Evolutionary conservation across 805 yeast species (phyloP).

Genomic region (Wickerhamiella brachini): DNA sequence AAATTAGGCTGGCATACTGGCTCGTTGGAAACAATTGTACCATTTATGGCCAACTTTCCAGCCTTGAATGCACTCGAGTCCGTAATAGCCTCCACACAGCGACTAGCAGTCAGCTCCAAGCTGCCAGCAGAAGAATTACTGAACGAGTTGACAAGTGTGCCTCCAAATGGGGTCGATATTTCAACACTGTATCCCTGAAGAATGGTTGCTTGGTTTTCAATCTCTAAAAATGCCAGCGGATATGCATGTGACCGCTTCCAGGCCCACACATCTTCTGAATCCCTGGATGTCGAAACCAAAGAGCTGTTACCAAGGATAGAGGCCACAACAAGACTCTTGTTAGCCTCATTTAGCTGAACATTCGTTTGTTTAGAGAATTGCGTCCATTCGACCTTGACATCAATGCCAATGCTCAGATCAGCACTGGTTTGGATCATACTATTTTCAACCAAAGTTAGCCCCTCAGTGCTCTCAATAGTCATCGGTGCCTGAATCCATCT

Average conservation of each 20-base stretch:
- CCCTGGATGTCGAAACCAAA: not conserved
- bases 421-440: not conserved
- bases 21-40: not conserved
- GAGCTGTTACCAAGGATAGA: not conserved
- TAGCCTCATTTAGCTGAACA: not conserved
- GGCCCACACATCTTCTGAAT: not conserved
- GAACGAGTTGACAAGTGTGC: not conserved
- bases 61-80: not conserved
- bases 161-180: not conserved
- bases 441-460: not conserved
- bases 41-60: not conserved
- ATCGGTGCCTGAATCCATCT: not conserved
- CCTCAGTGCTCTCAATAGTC: not conserved
- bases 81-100: not conserved
- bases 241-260: not conserved
- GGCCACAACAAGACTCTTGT: not conserved
- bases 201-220: not conserved
- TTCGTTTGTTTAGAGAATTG: not conserved
- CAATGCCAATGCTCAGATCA: not conserved
- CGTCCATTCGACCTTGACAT: not conserved
- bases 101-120: not conserved
- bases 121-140: not conserved
- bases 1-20: not conserved
- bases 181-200: not conserved
- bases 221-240: not conserved